phyloP scores from a whole-genome alignment of 2,329 filamentous ascomycete genomes.

The Fusarium lateritium region DNA sequence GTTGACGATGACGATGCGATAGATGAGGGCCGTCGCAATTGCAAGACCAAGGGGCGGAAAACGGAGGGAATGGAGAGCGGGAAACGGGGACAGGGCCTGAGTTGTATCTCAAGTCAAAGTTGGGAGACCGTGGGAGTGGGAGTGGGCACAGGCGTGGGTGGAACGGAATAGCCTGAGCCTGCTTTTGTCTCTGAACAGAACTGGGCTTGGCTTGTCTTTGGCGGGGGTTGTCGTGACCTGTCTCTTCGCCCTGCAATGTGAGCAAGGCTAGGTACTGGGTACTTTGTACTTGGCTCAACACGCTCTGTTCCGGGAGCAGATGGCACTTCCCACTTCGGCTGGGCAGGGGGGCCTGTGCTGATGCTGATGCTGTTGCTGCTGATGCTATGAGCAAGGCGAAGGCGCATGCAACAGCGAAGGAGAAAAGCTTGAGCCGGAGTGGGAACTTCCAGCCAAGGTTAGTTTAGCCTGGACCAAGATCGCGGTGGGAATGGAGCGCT shows the following conservation, averaged over 20 bases:
- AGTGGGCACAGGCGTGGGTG: slow-evolving; percentile 46
- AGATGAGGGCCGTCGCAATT: slow-evolving; percentile 47
- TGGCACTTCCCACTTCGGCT: slow-evolving; percentile 44
- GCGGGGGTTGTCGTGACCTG: slow-evolving; percentile 34
- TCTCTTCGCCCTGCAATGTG: slow-evolving; percentile 21
- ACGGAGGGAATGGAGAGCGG: slow-evolving; percentile 44
- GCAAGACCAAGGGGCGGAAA: slow-evolving; percentile 44
- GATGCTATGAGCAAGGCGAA: slow-evolving; percentile 33
- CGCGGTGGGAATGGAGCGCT: slow-evolving; percentile 49
- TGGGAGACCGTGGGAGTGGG: slow-evolving; percentile 43
- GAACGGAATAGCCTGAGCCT: slow-evolving; percentile 45
- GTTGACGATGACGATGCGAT: slow-evolving; percentile 42
- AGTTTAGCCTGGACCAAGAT: slow-evolving; percentile 46
- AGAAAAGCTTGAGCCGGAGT: slow-evolving; percentile 47
- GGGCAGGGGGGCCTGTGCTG: slow-evolving; percentile 34
- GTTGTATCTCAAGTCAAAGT: slow-evolving; percentile 51
- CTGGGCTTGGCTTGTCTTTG: slow-evolving; percentile 30
- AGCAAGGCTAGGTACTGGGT: slow-evolving; percentile 27
- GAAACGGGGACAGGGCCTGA: slow-evolving; percentile 47
- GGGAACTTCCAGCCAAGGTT: slow-evolving; percentile 39
- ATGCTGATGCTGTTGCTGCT: slow-evolving; percentile 19
- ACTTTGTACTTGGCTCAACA: slow-evolving; percentile 17
- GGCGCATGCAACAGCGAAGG: slow-evolving; percentile 33
- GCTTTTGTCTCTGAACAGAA: slow-evolving; percentile 34
- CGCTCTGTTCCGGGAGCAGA: slow-evolving; percentile 38